phyloP scores from a whole-genome alignment of 805 yeast species.

The Sugiyamaella lignohabitans region DNA sequence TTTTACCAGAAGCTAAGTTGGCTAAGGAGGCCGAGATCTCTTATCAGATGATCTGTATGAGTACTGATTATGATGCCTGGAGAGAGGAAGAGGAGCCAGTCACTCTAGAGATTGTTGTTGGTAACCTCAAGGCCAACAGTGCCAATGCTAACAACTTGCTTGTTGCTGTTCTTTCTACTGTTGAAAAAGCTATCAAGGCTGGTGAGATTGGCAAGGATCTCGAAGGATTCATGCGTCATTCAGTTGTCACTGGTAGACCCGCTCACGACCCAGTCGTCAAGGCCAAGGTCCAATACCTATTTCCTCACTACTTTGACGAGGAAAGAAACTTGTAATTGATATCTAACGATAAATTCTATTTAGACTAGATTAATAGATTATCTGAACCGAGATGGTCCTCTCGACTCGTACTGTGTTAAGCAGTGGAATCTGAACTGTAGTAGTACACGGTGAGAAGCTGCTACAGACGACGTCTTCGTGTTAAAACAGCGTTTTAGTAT shows the following conservation, averaged over 20 bases:
- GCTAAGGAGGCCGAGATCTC: conserved; percentile 97
- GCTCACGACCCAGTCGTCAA: conserved; percentile 69
- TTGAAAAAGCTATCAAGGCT: conserved; percentile 50
- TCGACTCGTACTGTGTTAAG: no score
- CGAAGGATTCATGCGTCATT: conserved; percentile 67
- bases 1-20: conserved; percentile 92
- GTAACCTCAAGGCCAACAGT: conserved; percentile 80
- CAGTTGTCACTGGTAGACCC: conserved; percentile 69
- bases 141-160: conserved; percentile 80
- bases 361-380: no score
- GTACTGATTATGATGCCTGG: conserved; percentile 99
- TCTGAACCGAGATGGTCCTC: no score
- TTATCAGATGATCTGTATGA: conserved; percentile 98
- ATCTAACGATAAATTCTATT: no score
- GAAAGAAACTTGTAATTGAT: neutral
- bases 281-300: conserved; percentile 75
- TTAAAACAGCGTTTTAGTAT: no score
- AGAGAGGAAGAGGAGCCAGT: conserved; percentile 92
- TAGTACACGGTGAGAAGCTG: no score
- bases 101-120: conserved; percentile 94
- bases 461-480: no score
- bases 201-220: conserved; percentile 67
- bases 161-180: conserved; percentile 54
- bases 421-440: no score
- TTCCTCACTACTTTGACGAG: conserved; percentile 62